These are phyloP conservation scores for Quercus lobata DNA, from an alignment of 331 rosid species.

Conservation along the genomic window DNA sequence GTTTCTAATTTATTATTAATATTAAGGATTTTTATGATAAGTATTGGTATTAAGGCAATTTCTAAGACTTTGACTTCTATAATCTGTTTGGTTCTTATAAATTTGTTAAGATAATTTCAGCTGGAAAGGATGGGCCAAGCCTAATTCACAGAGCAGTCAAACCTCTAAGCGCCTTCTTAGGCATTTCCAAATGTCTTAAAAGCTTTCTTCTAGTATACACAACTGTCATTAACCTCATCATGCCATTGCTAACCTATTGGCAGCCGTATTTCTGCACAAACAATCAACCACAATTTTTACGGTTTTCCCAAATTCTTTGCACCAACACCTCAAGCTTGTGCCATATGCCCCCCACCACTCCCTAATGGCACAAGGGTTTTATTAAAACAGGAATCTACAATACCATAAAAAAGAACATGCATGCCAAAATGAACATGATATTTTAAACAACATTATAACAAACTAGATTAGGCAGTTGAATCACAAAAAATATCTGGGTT, in stretches of 20 bases:
- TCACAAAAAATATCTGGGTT: background rate
- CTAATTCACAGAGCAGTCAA: background rate
- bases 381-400: too few species aligned
- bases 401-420: background rate
- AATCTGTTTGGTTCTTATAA: background rate
- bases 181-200: background rate
- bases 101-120: background rate
- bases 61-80: too few species aligned
- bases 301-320: background rate
- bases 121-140: background rate
- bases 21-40: too few species aligned
- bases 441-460: background rate
- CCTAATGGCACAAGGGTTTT: background rate
- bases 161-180: background rate
- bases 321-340: background rate
- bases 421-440: background rate
- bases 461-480: background rate
- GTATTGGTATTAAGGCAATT: too few species aligned
- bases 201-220: background rate
- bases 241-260: background rate
- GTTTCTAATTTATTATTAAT: too few species aligned
- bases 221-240: background rate
- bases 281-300: background rate
- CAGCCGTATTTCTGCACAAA: background rate
- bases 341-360: background rate